Conservation (phyloP, 169 alveolate species). For the Cryptosporidium parvum region DNA sequence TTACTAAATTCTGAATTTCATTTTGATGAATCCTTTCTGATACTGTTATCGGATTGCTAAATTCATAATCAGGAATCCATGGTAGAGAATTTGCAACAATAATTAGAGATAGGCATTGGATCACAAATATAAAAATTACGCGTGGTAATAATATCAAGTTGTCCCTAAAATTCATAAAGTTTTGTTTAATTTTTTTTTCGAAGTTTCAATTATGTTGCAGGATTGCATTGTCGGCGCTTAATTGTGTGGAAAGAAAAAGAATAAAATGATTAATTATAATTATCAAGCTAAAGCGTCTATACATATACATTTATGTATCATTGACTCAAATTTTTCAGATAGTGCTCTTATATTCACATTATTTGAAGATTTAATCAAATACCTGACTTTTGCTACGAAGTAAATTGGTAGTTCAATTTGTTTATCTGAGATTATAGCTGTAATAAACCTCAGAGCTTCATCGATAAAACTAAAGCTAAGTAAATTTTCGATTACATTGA, state of each 20-base stretch:
- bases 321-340: slow-evolving; percentile 1
- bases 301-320: background rate
- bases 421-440: background rate
- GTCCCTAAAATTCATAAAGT: background rate
- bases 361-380: slow-evolving; percentile 3
- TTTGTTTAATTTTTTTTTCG: background rate
- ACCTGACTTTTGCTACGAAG: slow-evolving; percentile 5
- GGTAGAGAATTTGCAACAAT: background rate
- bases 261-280: background rate
- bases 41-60: background rate
- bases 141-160: slow-evolving; percentile 1
- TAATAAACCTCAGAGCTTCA: background rate
- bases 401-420: slow-evolving; percentile 4
- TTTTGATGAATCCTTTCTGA: background rate
- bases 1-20: background rate
- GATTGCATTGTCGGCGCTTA: slow-evolving; percentile 4
- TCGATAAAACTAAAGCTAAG: background rate
- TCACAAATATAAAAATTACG: slow-evolving; percentile 4
- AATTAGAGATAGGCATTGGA: slow-evolving; percentile 15
- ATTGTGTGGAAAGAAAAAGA: background rate
- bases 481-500: background rate
- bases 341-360: background rate
- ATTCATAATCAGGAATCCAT: slow-evolving; percentile 40
- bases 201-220: background rate
- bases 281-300: background rate